phyloP scores from a whole-genome alignment of 352 stramenopile genomes.

The Phytophthora europaea region DNA sequence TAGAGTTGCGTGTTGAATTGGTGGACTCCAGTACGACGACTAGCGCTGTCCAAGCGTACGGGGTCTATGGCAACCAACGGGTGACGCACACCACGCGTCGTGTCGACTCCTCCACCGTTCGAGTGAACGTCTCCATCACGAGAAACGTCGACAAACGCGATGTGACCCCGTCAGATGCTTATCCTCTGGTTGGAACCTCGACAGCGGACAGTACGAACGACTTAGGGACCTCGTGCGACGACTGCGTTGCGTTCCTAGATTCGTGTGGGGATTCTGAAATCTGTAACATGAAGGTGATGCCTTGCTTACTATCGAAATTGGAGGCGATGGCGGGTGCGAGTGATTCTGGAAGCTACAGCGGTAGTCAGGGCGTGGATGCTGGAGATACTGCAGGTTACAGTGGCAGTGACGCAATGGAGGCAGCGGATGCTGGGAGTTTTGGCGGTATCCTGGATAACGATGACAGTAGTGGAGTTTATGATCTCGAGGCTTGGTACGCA shows the following conservation, averaged over 20 bases:
- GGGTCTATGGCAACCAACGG: slow-evolving; percentile 44
- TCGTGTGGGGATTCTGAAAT: slow-evolving; percentile 14
- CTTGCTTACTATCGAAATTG: slow-evolving; percentile 25
- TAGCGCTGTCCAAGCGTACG: slow-evolving; percentile 31
- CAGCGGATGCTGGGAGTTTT: background rate
- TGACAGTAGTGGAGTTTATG: background rate
- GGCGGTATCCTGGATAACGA: too few species aligned
- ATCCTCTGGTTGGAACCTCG: slow-evolving; percentile 26
- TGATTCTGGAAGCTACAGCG: background rate
- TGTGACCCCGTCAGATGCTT: slow-evolving; percentile 34
- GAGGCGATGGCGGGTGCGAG: background rate
- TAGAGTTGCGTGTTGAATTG: slow-evolving; percentile 28
- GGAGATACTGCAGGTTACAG: slow-evolving; percentile 2
- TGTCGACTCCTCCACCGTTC: slow-evolving; percentile 19
- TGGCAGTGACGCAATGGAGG: background rate
- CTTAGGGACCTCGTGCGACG: slow-evolving; percentile 10
- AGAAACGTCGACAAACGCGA: slow-evolving; percentile 18
- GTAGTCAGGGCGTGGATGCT: background rate
- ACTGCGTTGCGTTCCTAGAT: slow-evolving; percentile 17
- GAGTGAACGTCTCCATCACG: slow-evolving; percentile 33
- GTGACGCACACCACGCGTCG: slow-evolving; percentile 30
- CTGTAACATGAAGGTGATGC: slow-evolving; percentile 19
- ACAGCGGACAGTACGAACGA: background rate
- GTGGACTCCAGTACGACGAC: slow-evolving; percentile 9
- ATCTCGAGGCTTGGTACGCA: background rate